Base-by-base conservation (phyloP, 1,284 basidiomycete species). In the Polyporus tsugae region DNA sequence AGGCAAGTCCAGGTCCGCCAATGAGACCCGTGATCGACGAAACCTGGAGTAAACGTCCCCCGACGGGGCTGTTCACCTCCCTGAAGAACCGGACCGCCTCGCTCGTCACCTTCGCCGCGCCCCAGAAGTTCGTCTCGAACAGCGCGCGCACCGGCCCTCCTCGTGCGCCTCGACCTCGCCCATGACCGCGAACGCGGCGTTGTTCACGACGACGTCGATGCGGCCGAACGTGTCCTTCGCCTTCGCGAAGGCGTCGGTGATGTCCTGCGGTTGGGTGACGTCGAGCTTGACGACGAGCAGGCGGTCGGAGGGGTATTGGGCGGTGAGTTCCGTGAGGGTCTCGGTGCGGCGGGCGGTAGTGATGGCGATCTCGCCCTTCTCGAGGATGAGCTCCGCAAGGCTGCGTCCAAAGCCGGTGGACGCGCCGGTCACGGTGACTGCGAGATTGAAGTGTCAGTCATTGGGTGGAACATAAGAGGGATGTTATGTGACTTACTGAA, bases 121-220 rank as follows among this genome's bases (percentile, higher is more conserved):
- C 82, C 80, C 79, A 84, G 69, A 83, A 81, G 68, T 82, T 75
- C 66, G 75, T 73, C 6, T 83, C 80, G 62, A 83, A 81, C 65
- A 80, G 35, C 4, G 77, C 80, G 2, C 60, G 66, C 29, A 55
- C 29, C 52, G 17, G 52, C 6, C 29, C 9, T 38, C 35, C 2
- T 61, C 70, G 0, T 25, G 11, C n/a, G 25, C 25, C 70, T 84
- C 81, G 42, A 81, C 73, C 65, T 83, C 81, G 36, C 76, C 78
- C 13, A 79, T 15, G n/a, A 77, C 63, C 10, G 58, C 70, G 39
- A 60, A 71, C 1, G 75, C 82, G 3, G 84, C 84, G 62, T 85
- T 86, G 74, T 83, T 86, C 68, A 82, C 77, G 4, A 85, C 79
- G 25, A 85, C 78, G 62, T 85, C 82, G 17, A 84, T 67, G 22